Percentiles rank a stretch among this genome's conserved stretches.
These are phyloP conservation scores for Apiotrichum domesticum DNA, from an alignment of 1,284 basidiomycete genomes.

Conservation along the genomic window DNA sequence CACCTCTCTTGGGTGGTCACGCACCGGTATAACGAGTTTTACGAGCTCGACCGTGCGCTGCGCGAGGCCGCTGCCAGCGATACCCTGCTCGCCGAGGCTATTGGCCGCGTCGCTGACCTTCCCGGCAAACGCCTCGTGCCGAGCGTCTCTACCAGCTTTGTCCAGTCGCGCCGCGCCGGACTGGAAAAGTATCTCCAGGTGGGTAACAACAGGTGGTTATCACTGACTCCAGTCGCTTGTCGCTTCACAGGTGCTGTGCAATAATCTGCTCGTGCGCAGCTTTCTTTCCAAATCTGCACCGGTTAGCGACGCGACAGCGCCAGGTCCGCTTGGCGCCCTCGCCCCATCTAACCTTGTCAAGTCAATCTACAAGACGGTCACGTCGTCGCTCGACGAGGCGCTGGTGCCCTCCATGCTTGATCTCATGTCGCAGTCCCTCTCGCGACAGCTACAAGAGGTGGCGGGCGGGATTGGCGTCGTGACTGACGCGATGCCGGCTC, in stretches of 20 bases:
- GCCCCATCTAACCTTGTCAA: slow-evolving; percentile 64
- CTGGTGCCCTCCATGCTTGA: slow-evolving; percentile 90
- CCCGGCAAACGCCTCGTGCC: slow-evolving; percentile 86
- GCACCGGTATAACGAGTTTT: slow-evolving; percentile 89
- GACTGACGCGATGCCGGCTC: slow-evolving; percentile 56
- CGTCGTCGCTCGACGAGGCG: slow-evolving; percentile 88
- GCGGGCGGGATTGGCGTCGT: slow-evolving; percentile 73
- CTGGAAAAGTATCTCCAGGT: slow-evolving; percentile 89
- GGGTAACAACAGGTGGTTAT: slow-evolving; percentile 17
- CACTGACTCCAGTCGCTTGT: slow-evolving; percentile 59
- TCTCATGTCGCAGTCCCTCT: slow-evolving; percentile 62
- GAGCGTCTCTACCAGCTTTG: slow-evolving; percentile 64
- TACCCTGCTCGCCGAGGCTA: neutral
- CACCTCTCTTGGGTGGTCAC: slow-evolving; percentile 85
- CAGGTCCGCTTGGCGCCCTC: slow-evolving; percentile 50
- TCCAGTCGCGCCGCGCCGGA: slow-evolving; percentile 70
- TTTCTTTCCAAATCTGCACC: slow-evolving; percentile 66
- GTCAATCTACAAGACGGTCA: slow-evolving; percentile 76
- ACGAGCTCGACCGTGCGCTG: slow-evolving; percentile 75
- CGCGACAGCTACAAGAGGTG: slow-evolving; percentile 79
- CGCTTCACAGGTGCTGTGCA: slow-evolving; percentile 66
- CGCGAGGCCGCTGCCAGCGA: slow-evolving; percentile 27
- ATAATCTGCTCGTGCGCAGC: slow-evolving; percentile 70
- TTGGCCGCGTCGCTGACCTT: slow-evolving; percentile 55
- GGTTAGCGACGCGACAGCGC: neutral